phyloP scores from a whole-genome alignment of 805 yeast species.

The Suhomyces prunicola region DNA sequence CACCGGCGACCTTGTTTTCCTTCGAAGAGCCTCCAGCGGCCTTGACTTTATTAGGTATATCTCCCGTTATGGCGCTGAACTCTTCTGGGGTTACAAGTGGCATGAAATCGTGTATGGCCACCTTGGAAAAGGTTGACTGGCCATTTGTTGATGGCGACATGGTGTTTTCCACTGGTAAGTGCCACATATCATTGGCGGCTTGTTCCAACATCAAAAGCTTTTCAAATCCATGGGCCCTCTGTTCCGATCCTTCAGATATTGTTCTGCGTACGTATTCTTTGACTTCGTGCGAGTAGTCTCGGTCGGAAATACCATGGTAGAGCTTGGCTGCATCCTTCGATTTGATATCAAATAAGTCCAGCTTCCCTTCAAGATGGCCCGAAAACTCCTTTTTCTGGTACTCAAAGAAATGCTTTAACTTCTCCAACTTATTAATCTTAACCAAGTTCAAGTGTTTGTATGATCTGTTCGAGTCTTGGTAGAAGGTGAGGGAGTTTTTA shows the following conservation, averaged over 20 bases:
- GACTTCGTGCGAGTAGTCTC: constrained; percentile 28
- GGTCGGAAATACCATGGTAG: constrained; percentile 22
- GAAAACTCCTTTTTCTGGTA: constrained; percentile 30
- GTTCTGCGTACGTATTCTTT: constrained; percentile 24
- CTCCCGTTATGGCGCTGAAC: constrained; percentile 40
- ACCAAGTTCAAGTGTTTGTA: constrained; percentile 30
- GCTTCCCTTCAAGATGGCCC: constrained; percentile 17
- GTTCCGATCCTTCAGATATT: constrained; percentile 6
- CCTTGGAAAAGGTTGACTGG: background rate
- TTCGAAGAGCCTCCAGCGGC: constrained; percentile 11
- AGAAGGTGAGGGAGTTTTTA: constrained; percentile 29
- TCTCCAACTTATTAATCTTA: constrained; percentile 34
- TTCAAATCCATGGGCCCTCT: constrained; percentile 1
- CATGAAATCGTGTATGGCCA: constrained; percentile 39
- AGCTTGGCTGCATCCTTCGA: constrained; percentile 27
- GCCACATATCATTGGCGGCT: background rate
- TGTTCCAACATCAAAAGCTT: background rate
- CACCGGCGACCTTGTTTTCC: background rate
- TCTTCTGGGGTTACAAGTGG: constrained; percentile 37
- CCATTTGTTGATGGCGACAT: background rate
- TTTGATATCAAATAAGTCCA: constrained; percentile 18
- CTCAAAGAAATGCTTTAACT: constrained; percentile 37
- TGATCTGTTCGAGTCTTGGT: constrained; percentile 34
- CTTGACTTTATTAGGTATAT: constrained; percentile 27
- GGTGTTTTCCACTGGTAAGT: background rate